Evolutionary conservation across 169 alveolate species (phyloP).

Genomic region (Cryptosporidium parvum): DNA sequence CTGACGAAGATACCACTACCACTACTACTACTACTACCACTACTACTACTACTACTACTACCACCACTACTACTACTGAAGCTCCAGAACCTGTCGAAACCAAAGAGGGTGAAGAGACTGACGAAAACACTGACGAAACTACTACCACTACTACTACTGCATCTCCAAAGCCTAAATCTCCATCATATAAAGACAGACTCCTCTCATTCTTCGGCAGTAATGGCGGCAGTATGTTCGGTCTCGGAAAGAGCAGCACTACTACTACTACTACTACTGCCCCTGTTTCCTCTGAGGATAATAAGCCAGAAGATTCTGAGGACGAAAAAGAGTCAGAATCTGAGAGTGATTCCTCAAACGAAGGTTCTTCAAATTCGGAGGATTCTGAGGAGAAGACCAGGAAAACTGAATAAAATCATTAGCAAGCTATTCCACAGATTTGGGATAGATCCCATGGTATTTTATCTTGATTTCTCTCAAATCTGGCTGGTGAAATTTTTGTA

Average conservation of each 20-base stretch:
- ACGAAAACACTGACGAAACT: no score
- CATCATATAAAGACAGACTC: constrained; percentile 3
- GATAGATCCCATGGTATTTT: background rate
- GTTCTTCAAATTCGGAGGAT: background rate
- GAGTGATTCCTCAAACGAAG: background rate
- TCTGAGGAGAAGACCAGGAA: background rate
- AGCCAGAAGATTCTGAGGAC: no score
- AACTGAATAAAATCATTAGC: background rate
- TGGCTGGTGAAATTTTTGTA: background rate
- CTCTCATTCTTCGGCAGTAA: background rate
- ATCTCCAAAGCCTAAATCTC: background rate
- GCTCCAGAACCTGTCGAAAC: no score
- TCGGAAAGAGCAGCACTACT: background rate
- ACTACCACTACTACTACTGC: background rate
- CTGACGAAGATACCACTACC: background rate
- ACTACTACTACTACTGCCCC: no score
- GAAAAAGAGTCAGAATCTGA: background rate
- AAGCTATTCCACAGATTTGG: constrained; percentile 4
- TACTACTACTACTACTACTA: no score
- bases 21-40: no score
- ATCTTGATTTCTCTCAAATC: background rate
- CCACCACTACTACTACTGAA: no score
- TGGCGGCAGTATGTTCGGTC: no score
- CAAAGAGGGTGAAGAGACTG: no score
- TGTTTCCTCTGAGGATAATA: no score